Evolutionary conservation across 225 moss, liverwort and hornwort species (phyloP).

Genomic region (Lunularia cruciata): DNA sequence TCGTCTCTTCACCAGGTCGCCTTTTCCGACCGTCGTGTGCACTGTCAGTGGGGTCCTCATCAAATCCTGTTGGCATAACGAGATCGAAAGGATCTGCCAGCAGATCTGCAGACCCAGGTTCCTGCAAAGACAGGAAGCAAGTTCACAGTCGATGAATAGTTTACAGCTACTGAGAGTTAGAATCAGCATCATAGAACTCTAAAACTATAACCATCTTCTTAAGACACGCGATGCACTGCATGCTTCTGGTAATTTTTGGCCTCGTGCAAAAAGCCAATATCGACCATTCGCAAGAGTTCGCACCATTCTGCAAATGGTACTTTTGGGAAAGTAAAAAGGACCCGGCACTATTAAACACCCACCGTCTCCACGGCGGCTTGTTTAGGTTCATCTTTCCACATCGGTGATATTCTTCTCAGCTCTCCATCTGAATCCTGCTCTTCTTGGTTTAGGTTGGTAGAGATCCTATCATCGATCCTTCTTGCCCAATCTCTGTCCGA

Average conservation of each 20-base stretch:
- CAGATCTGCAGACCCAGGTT: conserved; percentile 21
- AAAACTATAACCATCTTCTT: too few species aligned
- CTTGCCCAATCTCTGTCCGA: conserved; percentile 9
- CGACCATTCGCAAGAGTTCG: too few species aligned
- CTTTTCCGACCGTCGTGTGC: conserved; percentile 3
- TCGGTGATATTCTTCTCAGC: conserved; percentile 26
- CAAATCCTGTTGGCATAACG: conserved; percentile 24
- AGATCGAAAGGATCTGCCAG: conserved; percentile 46
- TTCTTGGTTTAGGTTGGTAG: not conserved
- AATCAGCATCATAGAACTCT: too few species aligned
- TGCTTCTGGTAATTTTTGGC: too few species aligned
- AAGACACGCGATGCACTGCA: too few species aligned
- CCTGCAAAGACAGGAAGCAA: conserved; percentile 23
- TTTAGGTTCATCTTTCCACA: conserved; percentile 30
- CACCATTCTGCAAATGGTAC: too few species aligned
- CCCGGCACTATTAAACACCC: too few species aligned
- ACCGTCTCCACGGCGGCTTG: not conserved
- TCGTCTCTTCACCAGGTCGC: conserved; percentile 20
- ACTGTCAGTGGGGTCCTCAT: conserved; percentile 5
- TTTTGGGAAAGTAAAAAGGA: too few species aligned
- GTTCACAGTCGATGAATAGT: too few species aligned
- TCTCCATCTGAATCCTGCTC: conserved; percentile 8
- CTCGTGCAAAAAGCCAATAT: too few species aligned
- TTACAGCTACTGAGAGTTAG: too few species aligned
- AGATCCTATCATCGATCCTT: conserved; percentile 9